These are phyloP conservation scores for Zelonia costaricensis DNA, from an alignment of 208 protist species.

Conservation along the genomic window DNA sequence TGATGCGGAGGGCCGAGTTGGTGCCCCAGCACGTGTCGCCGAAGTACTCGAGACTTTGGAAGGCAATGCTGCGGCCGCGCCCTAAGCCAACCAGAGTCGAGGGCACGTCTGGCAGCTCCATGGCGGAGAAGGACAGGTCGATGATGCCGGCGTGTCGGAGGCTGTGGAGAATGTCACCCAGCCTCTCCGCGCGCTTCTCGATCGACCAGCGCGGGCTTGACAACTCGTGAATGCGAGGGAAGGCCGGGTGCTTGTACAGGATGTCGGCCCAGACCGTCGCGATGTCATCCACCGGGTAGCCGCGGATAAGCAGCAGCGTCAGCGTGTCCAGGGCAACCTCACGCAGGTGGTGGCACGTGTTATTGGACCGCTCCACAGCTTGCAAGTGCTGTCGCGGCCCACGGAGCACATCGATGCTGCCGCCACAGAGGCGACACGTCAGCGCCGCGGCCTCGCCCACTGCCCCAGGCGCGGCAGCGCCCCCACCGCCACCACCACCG, in stretches of 20 bases:
- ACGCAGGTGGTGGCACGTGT: constrained; percentile 61
- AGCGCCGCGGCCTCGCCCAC: no score
- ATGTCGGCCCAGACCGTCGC: constrained; percentile 61
- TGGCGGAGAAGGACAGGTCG: constrained; percentile 49
- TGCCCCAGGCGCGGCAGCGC: no score
- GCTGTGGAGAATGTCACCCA: constrained; percentile 38
- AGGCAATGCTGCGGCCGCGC: constrained; percentile 69
- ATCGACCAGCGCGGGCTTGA: constrained; percentile 45
- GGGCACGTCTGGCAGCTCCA: constrained; percentile 5
- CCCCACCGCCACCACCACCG: no score
- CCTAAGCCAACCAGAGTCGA: neutral
- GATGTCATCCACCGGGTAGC: constrained; percentile 77
- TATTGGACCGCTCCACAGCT: constrained; percentile 29
- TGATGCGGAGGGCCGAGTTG: constrained; percentile 63
- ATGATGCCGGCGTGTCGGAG: constrained; percentile 53
- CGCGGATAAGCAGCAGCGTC: constrained; percentile 59
- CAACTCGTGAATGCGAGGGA: constrained; percentile 52
- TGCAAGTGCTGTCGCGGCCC: constrained; percentile 46
- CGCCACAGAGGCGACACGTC: no score
- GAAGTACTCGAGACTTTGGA: constrained; percentile 87
- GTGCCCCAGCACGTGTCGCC: constrained; percentile 80
- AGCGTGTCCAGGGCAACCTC: constrained; percentile 71
- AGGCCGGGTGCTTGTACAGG: constrained; percentile 46
- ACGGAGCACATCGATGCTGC: no score
- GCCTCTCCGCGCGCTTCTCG: constrained; percentile 45